These are phyloP conservation scores for Lachnum nothofagi DNA, from an alignment of 2,329 filamentous ascomycete genomes.

Conservation along the genomic window DNA sequence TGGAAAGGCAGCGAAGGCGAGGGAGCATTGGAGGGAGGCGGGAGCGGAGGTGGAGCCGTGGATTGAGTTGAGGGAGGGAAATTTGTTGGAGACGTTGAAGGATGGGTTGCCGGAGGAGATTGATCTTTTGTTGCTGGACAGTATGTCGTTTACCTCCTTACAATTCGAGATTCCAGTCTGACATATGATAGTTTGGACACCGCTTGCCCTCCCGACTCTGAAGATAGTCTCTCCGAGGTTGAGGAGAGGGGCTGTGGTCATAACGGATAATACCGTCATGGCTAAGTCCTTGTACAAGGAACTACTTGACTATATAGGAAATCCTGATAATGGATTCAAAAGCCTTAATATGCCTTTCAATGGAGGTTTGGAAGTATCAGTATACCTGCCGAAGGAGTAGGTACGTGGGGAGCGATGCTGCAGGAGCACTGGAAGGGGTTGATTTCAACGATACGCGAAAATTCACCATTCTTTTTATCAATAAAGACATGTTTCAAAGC, in stretches of 20 bases:
- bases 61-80: slow-evolving; percentile 54
- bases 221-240: slow-evolving; percentile 42
- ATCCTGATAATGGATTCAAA: slow-evolving; percentile 45
- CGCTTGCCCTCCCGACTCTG: slow-evolving; percentile 49
- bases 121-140: slow-evolving; percentile 57
- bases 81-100: slow-evolving; percentile 53
- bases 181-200: slow-evolving; percentile 46
- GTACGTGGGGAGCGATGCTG: neutral
- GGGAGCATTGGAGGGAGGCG: slow-evolving; percentile 48
- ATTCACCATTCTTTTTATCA: too few species aligned
- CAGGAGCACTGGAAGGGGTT: too few species aligned
- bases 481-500: too few species aligned
- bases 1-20: slow-evolving; percentile 47
- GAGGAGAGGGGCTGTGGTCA: slow-evolving; percentile 42
- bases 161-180: neutral
- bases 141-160: slow-evolving; percentile 39
- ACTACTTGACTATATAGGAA: slow-evolving; percentile 42
- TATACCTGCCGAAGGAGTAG: slow-evolving; percentile 30
- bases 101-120: slow-evolving; percentile 40
- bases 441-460: too few species aligned
- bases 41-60: slow-evolving; percentile 43
- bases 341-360: slow-evolving; percentile 45
- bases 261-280: slow-evolving; percentile 45
- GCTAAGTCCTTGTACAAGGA: slow-evolving; percentile 42
- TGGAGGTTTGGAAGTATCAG: slow-evolving; percentile 43